These are phyloP conservation scores for Adansonia digitata DNA, from an alignment of 345 rosid genomes.

Conservation along the genomic window DNA sequence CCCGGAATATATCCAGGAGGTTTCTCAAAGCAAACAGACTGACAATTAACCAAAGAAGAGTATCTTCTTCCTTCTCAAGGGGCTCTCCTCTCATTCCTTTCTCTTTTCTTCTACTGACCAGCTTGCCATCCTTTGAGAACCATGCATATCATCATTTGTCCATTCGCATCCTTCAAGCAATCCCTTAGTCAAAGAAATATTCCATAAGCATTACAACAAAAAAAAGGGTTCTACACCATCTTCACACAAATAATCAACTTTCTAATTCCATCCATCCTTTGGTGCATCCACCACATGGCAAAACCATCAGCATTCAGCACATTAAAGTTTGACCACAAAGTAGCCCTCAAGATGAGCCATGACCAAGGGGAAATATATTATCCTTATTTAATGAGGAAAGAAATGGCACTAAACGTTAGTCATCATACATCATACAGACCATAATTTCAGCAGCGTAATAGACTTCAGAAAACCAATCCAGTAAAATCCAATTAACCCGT, in stretches of 20 bases:
- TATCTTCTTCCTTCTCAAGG: background rate
- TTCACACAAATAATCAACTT: background rate
- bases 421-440: background rate
- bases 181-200: background rate
- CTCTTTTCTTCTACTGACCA: background rate
- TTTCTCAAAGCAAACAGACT: constrained; percentile 1
- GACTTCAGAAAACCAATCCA: background rate
- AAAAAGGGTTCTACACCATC: background rate
- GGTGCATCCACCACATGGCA: background rate
- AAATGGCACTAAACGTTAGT: background rate
- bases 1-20: background rate
- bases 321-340: background rate
- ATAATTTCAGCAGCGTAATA: background rate
- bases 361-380: background rate
- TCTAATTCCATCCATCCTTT: background rate
- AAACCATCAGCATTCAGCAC: constrained; percentile 1
- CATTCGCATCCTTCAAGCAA: background rate
- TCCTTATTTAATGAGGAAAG: background rate
- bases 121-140: background rate
- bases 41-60: background rate
- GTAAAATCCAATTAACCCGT: background rate
- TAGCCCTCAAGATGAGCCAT: background rate
- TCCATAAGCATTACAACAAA: background rate
- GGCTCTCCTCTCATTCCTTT: background rate
- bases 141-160: background rate